Evolutionary conservation across 2,329 filamentous ascomycete species (phyloP).

Genomic region (Lanzia echinophila): DNA sequence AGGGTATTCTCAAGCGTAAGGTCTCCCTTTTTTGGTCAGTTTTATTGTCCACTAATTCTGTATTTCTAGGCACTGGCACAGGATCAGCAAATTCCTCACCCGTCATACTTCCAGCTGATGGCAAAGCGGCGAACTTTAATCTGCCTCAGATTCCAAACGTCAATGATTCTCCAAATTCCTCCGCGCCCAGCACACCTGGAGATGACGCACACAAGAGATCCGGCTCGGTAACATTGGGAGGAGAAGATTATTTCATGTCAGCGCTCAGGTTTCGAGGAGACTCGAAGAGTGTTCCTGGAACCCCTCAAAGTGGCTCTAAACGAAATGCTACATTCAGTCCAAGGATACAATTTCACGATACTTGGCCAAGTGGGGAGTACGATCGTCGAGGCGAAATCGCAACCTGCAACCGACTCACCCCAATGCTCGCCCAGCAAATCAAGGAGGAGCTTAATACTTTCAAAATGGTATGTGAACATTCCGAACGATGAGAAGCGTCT

Average conservation of each 20-base stretch:
- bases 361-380: conserved; percentile 92
- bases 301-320: conserved; percentile 58
- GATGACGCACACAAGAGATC: conserved; percentile 67
- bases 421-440: conserved; percentile 96
- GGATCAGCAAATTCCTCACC: conserved; percentile 63
- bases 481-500: conserved; percentile 5
- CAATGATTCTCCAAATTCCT: conserved; percentile 74
- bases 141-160: conserved; percentile 56
- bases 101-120: conserved; percentile 55
- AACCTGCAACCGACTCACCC: conserved; percentile 94
- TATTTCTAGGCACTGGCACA: conserved; percentile 29
- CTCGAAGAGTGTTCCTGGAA: conserved; percentile 73
- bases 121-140: conserved; percentile 45
- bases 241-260: conserved; percentile 85
- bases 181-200: conserved; percentile 78
- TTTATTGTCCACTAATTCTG: conserved; percentile 26
- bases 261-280: conserved; percentile 67
- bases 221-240: conserved; percentile 63
- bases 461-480: conserved; percentile 73
- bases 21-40: conserved; percentile 5
- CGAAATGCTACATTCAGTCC: conserved; percentile 76
- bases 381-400: conserved; percentile 93
- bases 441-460: conserved; percentile 99
- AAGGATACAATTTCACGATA: conserved; percentile 90
- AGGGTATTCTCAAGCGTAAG: conserved; percentile 90